Percentiles rank a stretch among this genome's conserved stretches.
phyloP scores from a whole-genome alignment of 306 rosid genomes.

The Arachis hypogaea region DNA sequence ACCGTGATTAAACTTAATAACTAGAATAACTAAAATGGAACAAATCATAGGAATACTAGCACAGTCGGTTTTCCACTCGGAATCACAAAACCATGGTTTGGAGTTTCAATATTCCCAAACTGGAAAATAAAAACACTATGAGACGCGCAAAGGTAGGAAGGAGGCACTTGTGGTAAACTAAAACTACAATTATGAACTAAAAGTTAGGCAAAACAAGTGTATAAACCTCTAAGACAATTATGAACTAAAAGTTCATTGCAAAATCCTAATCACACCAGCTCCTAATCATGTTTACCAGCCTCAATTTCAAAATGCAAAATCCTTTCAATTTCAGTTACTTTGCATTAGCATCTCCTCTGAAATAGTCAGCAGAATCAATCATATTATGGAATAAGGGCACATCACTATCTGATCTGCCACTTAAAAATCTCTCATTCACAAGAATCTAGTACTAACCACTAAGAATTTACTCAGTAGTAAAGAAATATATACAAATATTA shows the following conservation, averaged over 20 bases:
- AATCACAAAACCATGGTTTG: too few species aligned
- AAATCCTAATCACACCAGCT: background rate
- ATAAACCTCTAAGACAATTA: background rate
- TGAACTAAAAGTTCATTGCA: background rate
- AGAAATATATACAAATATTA: background rate
- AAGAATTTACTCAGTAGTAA: background rate
- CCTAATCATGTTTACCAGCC: background rate
- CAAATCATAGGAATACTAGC: background rate
- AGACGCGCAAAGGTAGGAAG: background rate
- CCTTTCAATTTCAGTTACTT: slow-evolving; percentile 4
- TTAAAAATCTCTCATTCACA: slow-evolving; percentile 1
- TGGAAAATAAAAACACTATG: too few species aligned
- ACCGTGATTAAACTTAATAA: slow-evolving; percentile 3
- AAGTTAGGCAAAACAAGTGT: background rate
- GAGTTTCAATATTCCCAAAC: too few species aligned
- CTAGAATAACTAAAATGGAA: background rate
- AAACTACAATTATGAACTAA: background rate
- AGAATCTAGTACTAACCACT: background rate
- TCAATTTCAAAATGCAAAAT: slow-evolving; percentile 21
- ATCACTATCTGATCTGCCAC: slow-evolving; percentile 2
- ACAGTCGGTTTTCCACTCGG: too few species aligned
- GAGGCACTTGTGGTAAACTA: background rate
- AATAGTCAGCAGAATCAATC: slow-evolving; percentile 1
- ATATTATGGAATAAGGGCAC: slow-evolving; percentile 6
- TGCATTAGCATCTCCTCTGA: background rate